Evolutionary conservation across 805 yeast species (phyloP), one percentile per base, ranked within the genome.

Genomic region (Schizosaccharomyces lindneri): DNA sequence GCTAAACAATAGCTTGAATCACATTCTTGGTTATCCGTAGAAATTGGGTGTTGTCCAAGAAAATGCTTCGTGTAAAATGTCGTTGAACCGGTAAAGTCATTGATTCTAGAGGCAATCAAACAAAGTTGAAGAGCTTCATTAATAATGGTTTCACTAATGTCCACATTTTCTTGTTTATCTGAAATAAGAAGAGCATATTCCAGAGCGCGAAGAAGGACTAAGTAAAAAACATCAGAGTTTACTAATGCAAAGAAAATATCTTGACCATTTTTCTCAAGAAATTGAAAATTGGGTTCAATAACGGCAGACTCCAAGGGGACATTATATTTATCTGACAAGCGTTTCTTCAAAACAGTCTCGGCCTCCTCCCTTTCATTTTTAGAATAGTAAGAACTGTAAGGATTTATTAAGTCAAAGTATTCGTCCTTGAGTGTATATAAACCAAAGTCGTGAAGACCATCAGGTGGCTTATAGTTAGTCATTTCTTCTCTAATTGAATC

Each of bases 301-400:
- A 48, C 29, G 24, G 24, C 24, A n/a, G 55, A 6, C 11, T 48
- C 29, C 15, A 13, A n/a, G 24, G 17, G n/a, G 4, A 19, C 29
- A 5, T 5, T 48, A 19, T n/a, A n/a, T n/a, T 48, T n/a, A n/a
- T 24, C 17, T 2, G 55, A n/a, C 29, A 48, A 24, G 29, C 55
- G 55, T 48, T 48, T 79, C 66, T 82, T 82, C 39, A 85, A 72
- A 4, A 80, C 71, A 59, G 77, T 77, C 62, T 85, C 83, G 6
- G 95, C 90, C 63, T 87, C 95, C 62, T 87, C 96, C 62, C 90
- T 79, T 62, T 81, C 82, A 66, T 87, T 87, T 0, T 89, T 73
- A 0, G 84, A 75, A 66, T 84, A 84, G 66, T 87, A 87, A 63
- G 85, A 76, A 68, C 84, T 89, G 67, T 81, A 89, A 0, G 97